Evolutionary conservation across 768 basidiomycete species (phyloP).

Genomic region (Mrakia frigida): DNA sequence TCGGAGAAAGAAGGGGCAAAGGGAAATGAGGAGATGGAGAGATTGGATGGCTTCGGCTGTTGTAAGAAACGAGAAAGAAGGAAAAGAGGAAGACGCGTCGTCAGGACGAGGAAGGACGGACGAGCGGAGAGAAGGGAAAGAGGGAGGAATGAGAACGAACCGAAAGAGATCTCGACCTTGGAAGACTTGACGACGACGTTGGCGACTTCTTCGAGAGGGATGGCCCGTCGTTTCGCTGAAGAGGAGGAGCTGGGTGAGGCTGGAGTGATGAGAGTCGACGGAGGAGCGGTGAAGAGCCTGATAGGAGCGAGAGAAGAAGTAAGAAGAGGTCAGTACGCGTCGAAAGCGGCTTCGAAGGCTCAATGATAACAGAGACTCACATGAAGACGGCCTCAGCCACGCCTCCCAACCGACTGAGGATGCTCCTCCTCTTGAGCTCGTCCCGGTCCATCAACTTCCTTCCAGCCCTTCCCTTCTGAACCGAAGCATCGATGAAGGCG

Average conservation of each 20-base stretch:
- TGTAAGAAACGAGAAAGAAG: background rate
- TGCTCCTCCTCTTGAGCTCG: constrained; percentile 43
- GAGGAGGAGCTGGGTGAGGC: background rate
- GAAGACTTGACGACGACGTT: constrained; percentile 45
- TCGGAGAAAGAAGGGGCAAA: constrained; percentile 44
- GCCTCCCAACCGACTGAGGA: constrained; percentile 42
- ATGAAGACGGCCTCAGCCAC: constrained; percentile 46
- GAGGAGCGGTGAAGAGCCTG: constrained; percentile 42
- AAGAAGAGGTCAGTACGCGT: background rate
- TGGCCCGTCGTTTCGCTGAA: constrained; percentile 36
- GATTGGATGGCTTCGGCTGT: constrained; percentile 44
- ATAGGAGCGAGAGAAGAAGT: background rate
- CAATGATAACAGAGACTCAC: constrained; percentile 34
- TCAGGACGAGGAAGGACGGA: background rate
- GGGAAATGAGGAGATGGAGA: constrained; percentile 39
- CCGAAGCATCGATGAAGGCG: constrained; percentile 11
- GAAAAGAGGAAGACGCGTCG: background rate
- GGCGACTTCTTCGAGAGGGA: constrained; percentile 43
- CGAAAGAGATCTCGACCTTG: constrained; percentile 43
- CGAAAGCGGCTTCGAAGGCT: background rate
- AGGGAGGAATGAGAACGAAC: constrained; percentile 33
- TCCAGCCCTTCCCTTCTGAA: background rate
- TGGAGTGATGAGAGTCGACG: constrained; percentile 27
- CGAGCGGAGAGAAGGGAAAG: background rate
- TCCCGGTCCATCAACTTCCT: constrained; percentile 33